A percentile compares a stretch with the other conserved stretches of the same genome.
phyloP scores from a whole-genome alignment of 306 rosid genomes.

The Corylus heterophylla region DNA sequence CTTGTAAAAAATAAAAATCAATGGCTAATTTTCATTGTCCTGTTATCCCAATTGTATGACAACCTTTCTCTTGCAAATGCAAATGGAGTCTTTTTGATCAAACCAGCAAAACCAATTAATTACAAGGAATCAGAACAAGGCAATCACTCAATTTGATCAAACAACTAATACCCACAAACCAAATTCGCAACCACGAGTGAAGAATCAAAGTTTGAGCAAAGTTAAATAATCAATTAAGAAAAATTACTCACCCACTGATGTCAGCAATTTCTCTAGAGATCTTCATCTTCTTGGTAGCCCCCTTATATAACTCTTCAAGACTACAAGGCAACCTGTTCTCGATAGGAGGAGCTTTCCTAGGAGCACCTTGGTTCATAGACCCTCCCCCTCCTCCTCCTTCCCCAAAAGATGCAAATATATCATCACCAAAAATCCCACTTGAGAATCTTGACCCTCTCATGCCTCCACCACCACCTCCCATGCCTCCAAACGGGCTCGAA shows the following conservation, averaged over 20 bases:
- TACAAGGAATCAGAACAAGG: not conserved
- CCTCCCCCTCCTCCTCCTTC: slow-evolving; percentile 49
- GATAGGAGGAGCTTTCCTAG: slow-evolving; percentile 56
- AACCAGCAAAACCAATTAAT: not conserved
- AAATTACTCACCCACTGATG: slow-evolving; percentile 50
- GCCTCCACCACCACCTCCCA: slow-evolving; percentile 44
- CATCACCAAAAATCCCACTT: slow-evolving; percentile 61
- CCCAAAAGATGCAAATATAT: slow-evolving; percentile 47
- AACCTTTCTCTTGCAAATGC: too few relatives aligned
- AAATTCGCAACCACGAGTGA: not conserved
- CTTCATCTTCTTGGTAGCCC: slow-evolving; percentile 64
- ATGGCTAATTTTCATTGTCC: too few relatives aligned
- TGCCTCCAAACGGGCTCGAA: slow-evolving; percentile 58
- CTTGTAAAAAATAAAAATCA: too few relatives aligned
- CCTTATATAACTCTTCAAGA: slow-evolving; percentile 60
- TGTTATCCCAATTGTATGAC: too few relatives aligned
- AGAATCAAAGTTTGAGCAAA: too few relatives aligned
- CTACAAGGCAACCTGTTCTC: slow-evolving; percentile 60
- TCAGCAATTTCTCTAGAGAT: slow-evolving; percentile 63
- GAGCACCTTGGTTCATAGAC: slow-evolving; percentile 39
- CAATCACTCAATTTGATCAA: not conserved
- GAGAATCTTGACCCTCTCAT: slow-evolving; percentile 56
- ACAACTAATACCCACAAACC: not conserved
- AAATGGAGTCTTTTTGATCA: not conserved
- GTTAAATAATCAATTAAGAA: not conserved